Percentiles rank a stretch among this genome's conserved stretches.
These are phyloP conservation scores for Fusarium begoniae DNA, from an alignment of 2,329 filamentous ascomycete species.

Conservation along the genomic window DNA sequence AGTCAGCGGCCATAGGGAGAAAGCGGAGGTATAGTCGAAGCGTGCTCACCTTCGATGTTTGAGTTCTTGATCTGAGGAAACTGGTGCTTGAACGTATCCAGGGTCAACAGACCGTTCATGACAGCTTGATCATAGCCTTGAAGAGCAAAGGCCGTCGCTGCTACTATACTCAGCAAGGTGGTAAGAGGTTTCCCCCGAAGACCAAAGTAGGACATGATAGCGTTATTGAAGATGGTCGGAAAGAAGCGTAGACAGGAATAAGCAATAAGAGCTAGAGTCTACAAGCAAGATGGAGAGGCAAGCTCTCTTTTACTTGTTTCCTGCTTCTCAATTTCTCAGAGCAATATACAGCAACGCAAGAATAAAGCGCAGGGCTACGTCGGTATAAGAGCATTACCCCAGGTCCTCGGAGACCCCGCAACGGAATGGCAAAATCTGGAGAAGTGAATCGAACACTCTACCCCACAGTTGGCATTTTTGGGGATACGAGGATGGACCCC, in stretches of 20 bases:
- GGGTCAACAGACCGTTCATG: background rate
- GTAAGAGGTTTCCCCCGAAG: background rate
- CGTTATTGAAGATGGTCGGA: background rate
- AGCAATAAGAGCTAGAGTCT: accelerated
- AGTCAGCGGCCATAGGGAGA: background rate
- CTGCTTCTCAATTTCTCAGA: background rate
- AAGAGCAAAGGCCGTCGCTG: background rate
- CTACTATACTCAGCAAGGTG: background rate
- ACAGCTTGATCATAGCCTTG: background rate
- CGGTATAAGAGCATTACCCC: background rate
- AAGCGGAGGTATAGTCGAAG: accelerated
- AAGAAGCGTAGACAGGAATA: too few relatives aligned
- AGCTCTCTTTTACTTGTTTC: accelerated
- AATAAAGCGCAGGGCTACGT: too few relatives aligned
- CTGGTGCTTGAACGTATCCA: background rate
- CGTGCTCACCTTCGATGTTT: background rate
- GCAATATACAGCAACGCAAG: accelerated
- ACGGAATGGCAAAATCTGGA: too few relatives aligned
- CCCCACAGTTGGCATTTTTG: background rate
- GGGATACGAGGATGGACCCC: too few relatives aligned
- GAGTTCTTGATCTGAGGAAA: background rate
- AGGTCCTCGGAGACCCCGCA: background rate
- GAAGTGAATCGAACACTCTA: background rate
- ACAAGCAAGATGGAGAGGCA: background rate
- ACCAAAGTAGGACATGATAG: background rate